phyloP scores from a whole-genome alignment of 805 yeast genomes.

The Wilhelminamyces savonicus region DNA sequence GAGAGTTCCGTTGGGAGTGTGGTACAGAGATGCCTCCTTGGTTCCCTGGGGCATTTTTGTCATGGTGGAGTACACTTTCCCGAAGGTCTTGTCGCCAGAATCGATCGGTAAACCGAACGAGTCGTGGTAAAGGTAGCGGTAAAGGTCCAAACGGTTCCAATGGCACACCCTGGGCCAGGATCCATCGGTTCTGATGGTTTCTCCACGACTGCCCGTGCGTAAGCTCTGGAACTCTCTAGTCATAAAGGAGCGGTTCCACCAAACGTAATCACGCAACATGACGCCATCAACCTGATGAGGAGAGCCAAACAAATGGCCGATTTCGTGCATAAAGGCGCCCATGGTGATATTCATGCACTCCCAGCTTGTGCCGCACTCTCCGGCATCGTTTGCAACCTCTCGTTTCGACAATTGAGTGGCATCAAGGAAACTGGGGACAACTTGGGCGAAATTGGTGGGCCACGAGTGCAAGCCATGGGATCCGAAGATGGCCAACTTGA shows the following conservation, averaged over 20 bases:
- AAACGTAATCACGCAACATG: conserved; percentile 81
- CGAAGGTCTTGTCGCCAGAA: conserved; percentile 35
- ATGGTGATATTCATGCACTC: conserved; percentile 79
- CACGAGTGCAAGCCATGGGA: conserved; percentile 88
- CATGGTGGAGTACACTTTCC: conserved; percentile 28
- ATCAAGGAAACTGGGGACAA: conserved; percentile 66
- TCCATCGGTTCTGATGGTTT: conserved; percentile 38
- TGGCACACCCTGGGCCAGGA: conserved; percentile 59
- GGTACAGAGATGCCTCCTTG: conserved; percentile 10
- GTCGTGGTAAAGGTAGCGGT: conserved; percentile 77
- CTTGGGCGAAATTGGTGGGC: conserved; percentile 77
- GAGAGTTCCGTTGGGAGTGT: conserved; percentile 16
- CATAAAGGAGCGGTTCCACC: conserved; percentile 75
- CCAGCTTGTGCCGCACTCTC: conserved; percentile 84
- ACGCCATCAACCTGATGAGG: conserved; percentile 90
- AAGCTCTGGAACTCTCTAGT: conserved; percentile 58
- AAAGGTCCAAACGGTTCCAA: conserved; percentile 80
- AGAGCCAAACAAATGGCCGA: conserved; percentile 85
- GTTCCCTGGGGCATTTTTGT: conserved; percentile 9
- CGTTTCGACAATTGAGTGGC: conserved; percentile 51
- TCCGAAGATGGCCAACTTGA: conserved; percentile 86
- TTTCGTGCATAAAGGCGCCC: conserved; percentile 95
- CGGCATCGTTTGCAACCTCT: conserved; percentile 87
- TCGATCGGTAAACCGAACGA: conserved; percentile 71
- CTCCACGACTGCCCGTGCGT: conserved; percentile 45